These are phyloP conservation scores for Ustilago curta DNA, from an alignment of 1,284 basidiomycete species.

Conservation along the genomic window DNA sequence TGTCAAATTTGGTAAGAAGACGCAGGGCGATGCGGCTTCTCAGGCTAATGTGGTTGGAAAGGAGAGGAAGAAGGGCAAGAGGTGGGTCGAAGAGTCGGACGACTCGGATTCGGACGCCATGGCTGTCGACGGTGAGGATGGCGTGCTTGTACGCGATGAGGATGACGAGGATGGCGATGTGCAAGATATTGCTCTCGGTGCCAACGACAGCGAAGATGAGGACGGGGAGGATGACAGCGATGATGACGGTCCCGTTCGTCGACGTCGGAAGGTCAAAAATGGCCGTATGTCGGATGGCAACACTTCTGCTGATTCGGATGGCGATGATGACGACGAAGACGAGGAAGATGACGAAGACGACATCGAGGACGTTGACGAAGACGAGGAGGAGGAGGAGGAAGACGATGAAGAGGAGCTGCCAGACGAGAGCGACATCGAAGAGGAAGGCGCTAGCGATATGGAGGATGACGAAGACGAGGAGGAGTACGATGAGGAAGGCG, in stretches of 20 bases:
- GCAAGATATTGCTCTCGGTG: constrained; percentile 58
- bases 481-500: constrained; percentile 51
- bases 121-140: constrained; percentile 43
- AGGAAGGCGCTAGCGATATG: constrained; percentile 46
- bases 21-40: constrained; percentile 27
- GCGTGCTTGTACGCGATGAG: constrained; percentile 41
- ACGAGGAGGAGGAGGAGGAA: constrained; percentile 26
- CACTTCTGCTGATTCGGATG: constrained; percentile 48
- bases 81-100: constrained; percentile 59
- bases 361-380: constrained; percentile 26
- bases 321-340: constrained; percentile 42
- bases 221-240: constrained; percentile 46
- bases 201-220: constrained; percentile 48
- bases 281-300: constrained; percentile 41
- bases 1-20: constrained; percentile 53
- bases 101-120: constrained; percentile 53
- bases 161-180: constrained; percentile 55
- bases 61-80: constrained; percentile 50
- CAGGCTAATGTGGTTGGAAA: constrained; percentile 14
- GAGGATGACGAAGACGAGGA: constrained; percentile 54
- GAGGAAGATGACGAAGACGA: constrained; percentile 32
- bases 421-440: constrained; percentile 51
- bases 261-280: constrained; percentile 34
- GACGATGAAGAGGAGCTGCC: constrained; percentile 45
- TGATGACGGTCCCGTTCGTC: constrained; percentile 38